Evolutionary conservation across 2,329 filamentous ascomycete genomes (phyloP).

Genomic region (Fusarium miscanthi): DNA sequence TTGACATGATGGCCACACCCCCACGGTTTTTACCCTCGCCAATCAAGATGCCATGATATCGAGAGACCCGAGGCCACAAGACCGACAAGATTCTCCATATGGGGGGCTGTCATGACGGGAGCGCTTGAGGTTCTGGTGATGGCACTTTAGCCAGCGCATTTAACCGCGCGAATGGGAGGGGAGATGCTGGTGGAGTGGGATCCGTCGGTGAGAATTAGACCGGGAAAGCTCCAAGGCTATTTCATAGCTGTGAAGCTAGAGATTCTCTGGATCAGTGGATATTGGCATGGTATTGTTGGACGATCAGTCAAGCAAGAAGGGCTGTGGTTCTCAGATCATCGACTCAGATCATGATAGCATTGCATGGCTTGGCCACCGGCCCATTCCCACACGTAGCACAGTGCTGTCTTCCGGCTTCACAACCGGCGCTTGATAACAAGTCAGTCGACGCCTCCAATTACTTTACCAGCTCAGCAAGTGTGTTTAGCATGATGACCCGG

Average conservation of each 20-base stretch:
- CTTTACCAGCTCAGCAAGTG: background rate
- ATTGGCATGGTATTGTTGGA: background rate
- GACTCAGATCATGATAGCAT: background rate
- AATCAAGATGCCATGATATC: constrained; percentile 30
- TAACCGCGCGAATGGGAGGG: constrained; percentile 32
- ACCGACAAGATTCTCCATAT: constrained; percentile 13
- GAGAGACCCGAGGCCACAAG: constrained; percentile 8
- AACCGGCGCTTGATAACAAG: background rate
- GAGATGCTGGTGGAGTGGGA: constrained; percentile 10
- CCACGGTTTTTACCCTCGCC: constrained; percentile 35
- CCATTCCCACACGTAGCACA: background rate
- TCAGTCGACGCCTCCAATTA: too few species aligned
- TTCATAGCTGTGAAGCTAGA: constrained; percentile 10
- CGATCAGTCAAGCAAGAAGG: background rate
- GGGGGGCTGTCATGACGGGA: constrained; percentile 36
- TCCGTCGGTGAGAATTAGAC: constrained; percentile 30
- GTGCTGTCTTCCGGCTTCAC: background rate
- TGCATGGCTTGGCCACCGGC: background rate
- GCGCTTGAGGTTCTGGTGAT: constrained; percentile 23
- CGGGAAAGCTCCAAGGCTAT: constrained; percentile 15
- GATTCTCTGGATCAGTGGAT: background rate
- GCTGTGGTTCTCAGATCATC: background rate
- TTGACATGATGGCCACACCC: constrained; percentile 18
- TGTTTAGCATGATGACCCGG: background rate
- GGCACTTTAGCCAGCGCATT: constrained; percentile 22